A percentile compares a stretch with the other conserved stretches of the same genome.
phyloP scores from a whole-genome alignment of 1,139 yeast species.

The Candida tropicalis region DNA sequence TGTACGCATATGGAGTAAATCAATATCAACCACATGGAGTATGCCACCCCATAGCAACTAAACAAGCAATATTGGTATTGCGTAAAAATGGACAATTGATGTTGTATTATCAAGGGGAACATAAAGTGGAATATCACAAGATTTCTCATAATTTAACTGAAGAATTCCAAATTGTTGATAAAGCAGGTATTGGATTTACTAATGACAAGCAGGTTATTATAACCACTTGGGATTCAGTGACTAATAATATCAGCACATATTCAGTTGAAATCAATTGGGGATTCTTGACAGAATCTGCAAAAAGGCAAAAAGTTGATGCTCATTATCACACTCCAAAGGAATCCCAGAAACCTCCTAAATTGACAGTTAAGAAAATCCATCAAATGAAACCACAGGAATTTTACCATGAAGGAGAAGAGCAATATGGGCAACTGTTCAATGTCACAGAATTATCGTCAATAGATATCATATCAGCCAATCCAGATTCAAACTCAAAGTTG shows the following conservation, averaged over 20 bases:
- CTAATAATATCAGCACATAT: conserved; percentile 49
- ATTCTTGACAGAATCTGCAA: conserved; percentile 49
- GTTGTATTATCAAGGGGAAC: conserved; percentile 64
- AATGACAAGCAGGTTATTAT: conserved; percentile 53
- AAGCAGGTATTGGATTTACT: conserved; percentile 64
- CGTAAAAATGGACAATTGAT: conserved; percentile 64
- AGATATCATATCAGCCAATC: conserved; percentile 48
- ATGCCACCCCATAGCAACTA: conserved; percentile 67
- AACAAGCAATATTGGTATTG: conserved; percentile 72
- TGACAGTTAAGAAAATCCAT: conserved; percentile 27
- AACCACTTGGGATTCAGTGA: conserved; percentile 46
- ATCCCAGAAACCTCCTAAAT: conserved; percentile 28
- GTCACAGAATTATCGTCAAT: conserved; percentile 28
- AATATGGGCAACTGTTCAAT: conserved; percentile 13
- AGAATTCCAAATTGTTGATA: conserved; percentile 29
- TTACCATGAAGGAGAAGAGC: conserved; percentile 21
- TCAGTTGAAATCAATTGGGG: conserved; percentile 64
- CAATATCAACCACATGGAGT: conserved; percentile 65
- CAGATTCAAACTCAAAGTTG: conserved; percentile 33
- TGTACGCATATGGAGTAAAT: conserved; percentile 56
- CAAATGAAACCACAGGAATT: conserved; percentile 30
- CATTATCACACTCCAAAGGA: conserved; percentile 55
- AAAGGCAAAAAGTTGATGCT: conserved; percentile 50
- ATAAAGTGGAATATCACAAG: conserved; percentile 57
- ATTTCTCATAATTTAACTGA: conserved; percentile 27